phyloP scores from a whole-genome alignment of 495 filamentous ascomycete genomes.

The Aspergillus biplanus region DNA sequence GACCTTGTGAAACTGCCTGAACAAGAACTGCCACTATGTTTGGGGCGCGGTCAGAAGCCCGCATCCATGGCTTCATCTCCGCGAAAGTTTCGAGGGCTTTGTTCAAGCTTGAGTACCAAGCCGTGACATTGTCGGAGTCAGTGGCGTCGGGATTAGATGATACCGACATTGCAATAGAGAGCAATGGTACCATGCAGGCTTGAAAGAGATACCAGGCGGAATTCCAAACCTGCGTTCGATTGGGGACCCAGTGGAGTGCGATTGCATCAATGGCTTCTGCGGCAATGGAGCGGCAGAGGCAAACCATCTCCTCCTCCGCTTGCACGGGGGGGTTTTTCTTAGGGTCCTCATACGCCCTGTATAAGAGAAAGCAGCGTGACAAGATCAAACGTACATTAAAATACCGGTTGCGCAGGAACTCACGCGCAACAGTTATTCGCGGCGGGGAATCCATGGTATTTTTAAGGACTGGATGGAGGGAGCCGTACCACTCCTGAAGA shows the following conservation, averaged over 20 bases:
- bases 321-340: not conserved
- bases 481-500: constrained; percentile 6
- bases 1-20: constrained; percentile 6
- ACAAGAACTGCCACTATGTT: constrained; percentile 13
- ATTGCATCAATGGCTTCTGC: constrained; percentile 14
- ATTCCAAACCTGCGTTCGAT: constrained; percentile 17
- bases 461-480: constrained; percentile 3
- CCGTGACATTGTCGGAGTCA: constrained; percentile 5
- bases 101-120: constrained; percentile 14
- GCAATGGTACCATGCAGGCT: constrained; percentile 19
- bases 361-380: constrained; percentile 14
- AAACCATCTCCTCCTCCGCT: not conserved
- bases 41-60: constrained; percentile 15
- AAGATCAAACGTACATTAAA: constrained; percentile 15
- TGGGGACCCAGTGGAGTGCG: constrained; percentile 13
- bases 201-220: constrained; percentile 19
- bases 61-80: constrained; percentile 18
- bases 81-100: constrained; percentile 15
- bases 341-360: constrained; percentile 8
- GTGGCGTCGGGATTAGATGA: not conserved
- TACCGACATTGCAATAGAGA: constrained; percentile 14
- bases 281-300: constrained; percentile 3
- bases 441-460: constrained; percentile 4
- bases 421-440: constrained; percentile 12
- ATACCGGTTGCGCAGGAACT: constrained; percentile 17